Base-by-base conservation (phyloP, 768 basidiomycete genomes). In the Panellus pusillus region DNA sequence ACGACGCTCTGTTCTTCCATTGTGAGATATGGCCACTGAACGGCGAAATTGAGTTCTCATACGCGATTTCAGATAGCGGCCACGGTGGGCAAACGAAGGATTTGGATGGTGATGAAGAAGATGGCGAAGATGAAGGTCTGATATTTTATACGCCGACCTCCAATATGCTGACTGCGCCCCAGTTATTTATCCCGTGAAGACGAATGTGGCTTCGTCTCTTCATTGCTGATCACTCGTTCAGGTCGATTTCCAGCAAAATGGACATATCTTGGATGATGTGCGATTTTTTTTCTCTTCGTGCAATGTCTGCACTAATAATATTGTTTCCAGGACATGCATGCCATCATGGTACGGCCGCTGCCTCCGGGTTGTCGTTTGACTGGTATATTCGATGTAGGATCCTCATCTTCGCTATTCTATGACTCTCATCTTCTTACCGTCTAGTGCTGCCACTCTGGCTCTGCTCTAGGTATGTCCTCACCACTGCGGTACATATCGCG, bases 61-160 rank as follows among this genome's bases (percentile, higher is more conserved):
- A 2, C 31, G 14, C 19, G 44, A 13, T 39, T 43, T n/a, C n/a
- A 91, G 91, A 92, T 68, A 96, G 93, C 6, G 95, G 95, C 13
- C 96, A 98, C 60, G 96, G 96, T 35, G 94, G 93, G 13, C 94
- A 94, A 70, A 87, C 88, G 0, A 79, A 88, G 57, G 96, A 97
- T 68, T 31, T 71, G 3, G 84, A 92, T 60, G 91, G 91, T 1
- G 91, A 94, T 61, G 91, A 95, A 70, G 81, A 70, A 0, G 93
- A 94, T 66, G 93, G 93, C 12, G 82, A 71, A 59, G 91, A 94
- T 61, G 91, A 93, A 80, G 85, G 87, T 43, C 37, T 52, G 17
- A 40, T 45, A 7, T 18, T 49, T 13, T 36, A 45, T 31, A n/a
- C n/a, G n/a, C n/a, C n/a, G n/a, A n/a, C n/a, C 8, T 11, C 24